Evolutionary conservation across 2,329 filamentous ascomycete genomes (phyloP), one percentile per base, ranked within the genome.

Genomic region (Aspergillus sp.): DNA sequence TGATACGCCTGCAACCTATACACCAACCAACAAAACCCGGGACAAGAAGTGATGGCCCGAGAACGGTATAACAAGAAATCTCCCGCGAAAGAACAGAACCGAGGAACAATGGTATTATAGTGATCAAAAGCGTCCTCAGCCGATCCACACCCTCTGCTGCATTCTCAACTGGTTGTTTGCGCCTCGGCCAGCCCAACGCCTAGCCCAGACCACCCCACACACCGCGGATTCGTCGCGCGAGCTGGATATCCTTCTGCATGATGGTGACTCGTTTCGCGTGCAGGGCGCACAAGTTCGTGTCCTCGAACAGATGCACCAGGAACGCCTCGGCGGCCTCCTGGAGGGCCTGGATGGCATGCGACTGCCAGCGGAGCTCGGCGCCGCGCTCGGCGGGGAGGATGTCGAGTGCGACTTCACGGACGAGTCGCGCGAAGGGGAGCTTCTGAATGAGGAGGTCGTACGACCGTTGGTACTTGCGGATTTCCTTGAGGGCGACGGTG

Each of bases 321-420:
- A 95, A 97, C 4, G 93, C 93, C 76, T 97, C 93, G n/a, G 92
- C 85, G 13, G 93, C 90, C 79, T 97, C 93, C 75, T 97, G 93
- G 2, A 97, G 81, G 11, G 93, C 93, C 66, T 89, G 85, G 65
- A 97, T 94, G 47, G 94, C 93, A 65, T 95, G 93, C 49, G 89
- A 95, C 77, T 97, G 94, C 92, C 94, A 99, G 62, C 93, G 85
- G 72, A 97, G 84, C 55, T 89, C 87, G 52, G 84, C 78, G 54
- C 83, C 84, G 1, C 70, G 70, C 33, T 73, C 72, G 4, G 84
- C 82, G 16, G 85, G 83, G 55, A 87, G 79, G 1, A 80, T 74
- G 24, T 74, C 72, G 26, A 89, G 68, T 3, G 77, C 77, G 46
- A 81, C 76, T 66, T 81, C 79, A 54, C 78, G 76, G 64, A 78